These are phyloP conservation scores for Fusarium chuoi DNA, from an alignment of 2,329 filamentous ascomycete genomes.

Conservation along the genomic window DNA sequence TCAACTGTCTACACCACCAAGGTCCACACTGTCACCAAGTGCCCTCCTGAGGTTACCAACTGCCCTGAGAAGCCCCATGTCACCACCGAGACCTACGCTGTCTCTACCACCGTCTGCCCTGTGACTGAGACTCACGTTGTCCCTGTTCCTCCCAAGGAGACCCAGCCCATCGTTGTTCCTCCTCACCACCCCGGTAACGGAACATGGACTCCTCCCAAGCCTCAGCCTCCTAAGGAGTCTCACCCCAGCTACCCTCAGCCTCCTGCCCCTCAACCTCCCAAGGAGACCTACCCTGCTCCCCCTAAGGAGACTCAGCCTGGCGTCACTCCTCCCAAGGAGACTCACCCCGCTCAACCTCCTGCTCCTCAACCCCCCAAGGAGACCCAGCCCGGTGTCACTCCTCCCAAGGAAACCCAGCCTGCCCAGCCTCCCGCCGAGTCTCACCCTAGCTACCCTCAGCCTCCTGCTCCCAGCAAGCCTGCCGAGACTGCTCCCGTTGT, in stretches of 20 bases:
- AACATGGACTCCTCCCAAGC: conserved; percentile 24
- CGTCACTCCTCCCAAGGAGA: neutral
- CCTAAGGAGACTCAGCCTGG: neutral
- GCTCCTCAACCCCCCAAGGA: conserved; percentile 8
- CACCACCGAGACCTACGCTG: conserved; percentile 29
- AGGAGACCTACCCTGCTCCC: conserved; percentile 9
- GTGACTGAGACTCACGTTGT: conserved; percentile 20
- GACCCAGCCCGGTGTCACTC: conserved; percentile 1
- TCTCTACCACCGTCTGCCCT: conserved; percentile 37
- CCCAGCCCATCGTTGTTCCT: neutral
- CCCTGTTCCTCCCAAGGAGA: conserved; percentile 6
- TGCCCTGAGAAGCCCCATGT: conserved; percentile 28
- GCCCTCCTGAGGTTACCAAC: conserved; percentile 24
- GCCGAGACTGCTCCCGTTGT: conserved; percentile 4
- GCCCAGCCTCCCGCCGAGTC: neutral
- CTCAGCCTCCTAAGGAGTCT: conserved; percentile 21
- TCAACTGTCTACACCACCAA: conserved; percentile 37
- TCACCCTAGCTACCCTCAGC: neutral
- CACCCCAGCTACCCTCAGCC: neutral
- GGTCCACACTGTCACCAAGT: conserved; percentile 32
- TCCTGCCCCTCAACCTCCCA: neutral
- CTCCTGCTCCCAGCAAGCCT: conserved; percentile 9
- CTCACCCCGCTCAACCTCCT: neutral
- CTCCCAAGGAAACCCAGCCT: conserved; percentile 4
- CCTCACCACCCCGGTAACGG: conserved; percentile 21